A percentile compares a stretch with the other conserved stretches of the same genome.
Conservation (phyloP, 2,329 filamentous ascomycete genomes). For the Penicillium fuscoglaucum region DNA sequence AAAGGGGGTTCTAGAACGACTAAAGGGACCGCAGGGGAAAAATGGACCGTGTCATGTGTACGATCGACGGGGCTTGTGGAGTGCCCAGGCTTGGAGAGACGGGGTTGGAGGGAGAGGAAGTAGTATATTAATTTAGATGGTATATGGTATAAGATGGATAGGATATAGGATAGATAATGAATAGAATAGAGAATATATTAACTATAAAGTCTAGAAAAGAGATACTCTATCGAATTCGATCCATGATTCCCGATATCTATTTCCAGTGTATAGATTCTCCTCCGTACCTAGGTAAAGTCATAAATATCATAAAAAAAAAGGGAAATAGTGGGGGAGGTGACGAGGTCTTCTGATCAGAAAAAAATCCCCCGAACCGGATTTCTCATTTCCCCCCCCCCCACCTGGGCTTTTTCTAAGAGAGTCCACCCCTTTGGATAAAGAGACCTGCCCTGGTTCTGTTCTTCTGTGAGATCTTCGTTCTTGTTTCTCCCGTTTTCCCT, state of each 20-base stretch:
- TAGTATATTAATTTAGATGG: background rate
- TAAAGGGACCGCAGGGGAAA: conserved; percentile 18
- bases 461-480: conserved; percentile 1
- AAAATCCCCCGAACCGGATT: conserved; percentile 34
- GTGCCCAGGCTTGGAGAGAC: conserved; percentile 8
- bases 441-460: conserved; percentile 14
- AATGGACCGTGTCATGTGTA: conserved; percentile 30
- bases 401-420: conserved; percentile 1
- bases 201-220: background rate
- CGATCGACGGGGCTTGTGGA: conserved; percentile 25
- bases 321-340: conserved; percentile 24
- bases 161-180: background rate
- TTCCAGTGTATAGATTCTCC: too few species aligned
- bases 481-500: conserved; percentile 7
- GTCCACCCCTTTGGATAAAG: conserved; percentile 31
- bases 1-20: conserved; percentile 26
- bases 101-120: background rate
- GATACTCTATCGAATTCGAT: background rate
- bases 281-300: too few species aligned
- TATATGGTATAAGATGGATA: background rate
- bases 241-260: too few species aligned
- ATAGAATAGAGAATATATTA: background rate
- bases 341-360: conserved; percentile 38
- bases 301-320: background rate
- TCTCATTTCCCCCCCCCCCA: conserved; percentile 14